These are phyloP conservation scores for Boechera retrofracta DNA, from an alignment of 345 rosid genomes.

Conservation along the genomic window DNA sequence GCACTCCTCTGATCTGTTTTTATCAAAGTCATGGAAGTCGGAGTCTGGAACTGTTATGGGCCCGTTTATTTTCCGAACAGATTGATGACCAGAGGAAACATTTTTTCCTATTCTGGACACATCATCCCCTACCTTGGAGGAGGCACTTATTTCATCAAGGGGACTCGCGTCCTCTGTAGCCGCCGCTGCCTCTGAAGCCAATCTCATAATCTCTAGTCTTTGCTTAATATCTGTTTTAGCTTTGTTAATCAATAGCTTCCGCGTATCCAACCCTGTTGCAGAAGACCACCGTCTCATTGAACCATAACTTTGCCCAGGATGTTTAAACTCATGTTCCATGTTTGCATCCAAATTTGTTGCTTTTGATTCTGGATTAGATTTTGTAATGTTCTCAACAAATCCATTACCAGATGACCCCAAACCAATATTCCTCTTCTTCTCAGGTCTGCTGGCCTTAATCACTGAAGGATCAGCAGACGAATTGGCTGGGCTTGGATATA, in stretches of 20 bases:
- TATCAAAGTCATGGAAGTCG: conserved; percentile 96
- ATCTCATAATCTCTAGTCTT: conserved; percentile 65
- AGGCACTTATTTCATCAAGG: conserved; percentile 41
- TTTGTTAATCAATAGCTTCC: conserved; percentile 80
- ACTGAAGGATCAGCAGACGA: conserved; percentile 49
- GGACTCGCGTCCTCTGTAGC: conserved; percentile 39
- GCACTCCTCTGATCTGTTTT: conserved; percentile 87
- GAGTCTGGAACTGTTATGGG: conserved; percentile 87
- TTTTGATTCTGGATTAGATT: conserved; percentile 53
- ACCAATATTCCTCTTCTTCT: conserved; percentile 76
- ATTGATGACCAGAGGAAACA: conserved; percentile 30
- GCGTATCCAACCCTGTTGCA: conserved; percentile 74
- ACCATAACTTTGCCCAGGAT: conserved; percentile 55
- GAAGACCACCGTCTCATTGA: conserved; percentile 58
- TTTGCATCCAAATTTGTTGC: conserved; percentile 48
- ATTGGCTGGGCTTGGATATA: conserved; percentile 42
- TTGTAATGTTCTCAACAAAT: conserved; percentile 54
- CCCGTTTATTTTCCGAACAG: conserved; percentile 42
- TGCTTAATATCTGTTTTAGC: conserved; percentile 70
- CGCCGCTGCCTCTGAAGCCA: conserved; percentile 57
- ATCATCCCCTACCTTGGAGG: conserved; percentile 44
- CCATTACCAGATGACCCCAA: conserved; percentile 60
- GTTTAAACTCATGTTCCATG: conserved; percentile 56
- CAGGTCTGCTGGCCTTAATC: conserved; percentile 59
- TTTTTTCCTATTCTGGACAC: conserved; percentile 21